Percentiles rank a stretch among this genome's conserved stretches.
Conservation (phyloP, 2,329 filamentous ascomycete species). For the Lasiodiplodia citricola region DNA sequence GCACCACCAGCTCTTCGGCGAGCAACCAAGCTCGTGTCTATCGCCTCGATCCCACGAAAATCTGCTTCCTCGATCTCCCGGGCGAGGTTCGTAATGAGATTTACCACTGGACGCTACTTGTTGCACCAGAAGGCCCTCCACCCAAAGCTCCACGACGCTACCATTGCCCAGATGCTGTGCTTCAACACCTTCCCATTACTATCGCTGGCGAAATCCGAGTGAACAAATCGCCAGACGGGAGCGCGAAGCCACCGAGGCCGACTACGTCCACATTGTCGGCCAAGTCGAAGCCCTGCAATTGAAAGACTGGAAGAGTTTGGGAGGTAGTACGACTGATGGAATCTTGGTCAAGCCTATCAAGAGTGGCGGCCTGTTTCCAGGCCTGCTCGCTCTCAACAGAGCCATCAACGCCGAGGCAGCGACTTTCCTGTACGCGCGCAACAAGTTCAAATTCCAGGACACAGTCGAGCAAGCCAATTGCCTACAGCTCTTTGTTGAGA, state of each 20-base stretch:
- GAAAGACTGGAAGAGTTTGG: background rate
- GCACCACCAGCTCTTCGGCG: background rate
- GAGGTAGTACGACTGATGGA: background rate
- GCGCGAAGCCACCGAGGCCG: too few relatives aligned
- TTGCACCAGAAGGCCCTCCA: too few relatives aligned
- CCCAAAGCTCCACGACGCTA: too few relatives aligned
- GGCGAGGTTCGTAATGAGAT: conserved; percentile 3
- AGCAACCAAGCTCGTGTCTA: background rate
- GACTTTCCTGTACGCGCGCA: conserved; percentile 54
- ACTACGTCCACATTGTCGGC: too few relatives aligned
- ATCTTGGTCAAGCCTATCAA: background rate
- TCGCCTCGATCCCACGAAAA: background rate
- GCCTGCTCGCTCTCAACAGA: background rate
- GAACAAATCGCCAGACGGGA: too few relatives aligned
- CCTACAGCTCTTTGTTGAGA: too few relatives aligned
- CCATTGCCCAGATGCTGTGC: too few relatives aligned
- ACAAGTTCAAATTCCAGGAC: conserved; percentile 46
- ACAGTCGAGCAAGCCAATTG: too few relatives aligned
- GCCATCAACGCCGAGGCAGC: conserved; percentile 46
- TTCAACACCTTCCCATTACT: too few relatives aligned
- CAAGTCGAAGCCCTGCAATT: too few relatives aligned
- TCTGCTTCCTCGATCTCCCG: conserved; percentile 5
- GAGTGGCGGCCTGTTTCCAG: background rate
- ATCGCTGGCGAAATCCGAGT: too few relatives aligned
- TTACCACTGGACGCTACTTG: background rate